These are phyloP conservation scores for Trichophyton benhamiae DNA, from an alignment of 2,329 filamentous ascomycete genomes.

Conservation along the genomic window DNA sequence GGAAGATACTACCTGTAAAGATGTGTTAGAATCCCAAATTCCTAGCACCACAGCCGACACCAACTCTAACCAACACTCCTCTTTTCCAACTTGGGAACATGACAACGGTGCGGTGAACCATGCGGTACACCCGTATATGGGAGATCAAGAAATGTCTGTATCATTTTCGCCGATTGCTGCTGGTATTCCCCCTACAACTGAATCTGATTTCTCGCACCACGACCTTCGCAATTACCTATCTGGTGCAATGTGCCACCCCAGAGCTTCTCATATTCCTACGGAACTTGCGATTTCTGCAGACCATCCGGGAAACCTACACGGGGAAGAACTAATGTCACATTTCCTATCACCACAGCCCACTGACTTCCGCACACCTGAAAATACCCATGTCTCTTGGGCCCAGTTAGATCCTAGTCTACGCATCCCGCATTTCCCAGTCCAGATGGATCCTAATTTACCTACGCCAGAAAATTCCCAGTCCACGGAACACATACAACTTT, in stretches of 20 bases:
- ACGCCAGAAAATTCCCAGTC: conserved; percentile 7
- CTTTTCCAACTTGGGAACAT: neutral
- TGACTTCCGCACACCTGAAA: conserved; percentile 3
- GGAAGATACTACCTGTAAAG: neutral
- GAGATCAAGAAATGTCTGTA: neutral
- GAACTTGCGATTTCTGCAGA: neutral
- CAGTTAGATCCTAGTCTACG: neutral
- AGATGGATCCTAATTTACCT: neutral
- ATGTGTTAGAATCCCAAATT: neutral
- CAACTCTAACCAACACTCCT: neutral
- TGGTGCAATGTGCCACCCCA: neutral
- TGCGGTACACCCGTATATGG: neutral
- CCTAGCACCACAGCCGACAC: neutral
- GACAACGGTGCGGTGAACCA: neutral
- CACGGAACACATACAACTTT: neutral
- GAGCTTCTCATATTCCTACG: neutral
- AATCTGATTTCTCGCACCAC: neutral
- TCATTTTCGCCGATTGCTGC: too few relatives aligned
- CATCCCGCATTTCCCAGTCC: neutral
- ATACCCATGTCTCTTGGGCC: conserved; percentile 5
- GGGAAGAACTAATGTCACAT: neutral
- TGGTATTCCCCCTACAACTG: neutral
- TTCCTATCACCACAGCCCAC: neutral
- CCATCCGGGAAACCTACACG: neutral
- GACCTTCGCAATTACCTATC: neutral